phyloP scores from a whole-genome alignment of 2,329 filamentous ascomycete genomes.

The Clonostachys byssicola region DNA sequence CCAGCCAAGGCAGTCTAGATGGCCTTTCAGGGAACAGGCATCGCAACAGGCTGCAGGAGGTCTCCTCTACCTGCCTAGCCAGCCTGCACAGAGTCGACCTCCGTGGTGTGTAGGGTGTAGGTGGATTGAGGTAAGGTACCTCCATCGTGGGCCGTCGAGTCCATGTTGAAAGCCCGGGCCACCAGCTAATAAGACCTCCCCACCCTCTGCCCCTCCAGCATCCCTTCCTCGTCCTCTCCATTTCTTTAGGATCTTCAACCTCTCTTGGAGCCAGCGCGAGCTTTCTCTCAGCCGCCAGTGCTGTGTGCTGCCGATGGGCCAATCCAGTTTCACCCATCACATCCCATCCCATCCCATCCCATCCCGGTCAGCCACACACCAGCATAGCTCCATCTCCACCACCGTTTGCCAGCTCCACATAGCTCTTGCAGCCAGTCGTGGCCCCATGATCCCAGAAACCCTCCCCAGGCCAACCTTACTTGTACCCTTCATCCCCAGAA shows the following conservation, averaged over 20 bases:
- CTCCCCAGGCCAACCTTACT: background rate
- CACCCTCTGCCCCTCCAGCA: conserved; percentile 3
- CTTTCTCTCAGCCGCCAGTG: background rate
- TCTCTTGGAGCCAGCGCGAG: conserved; percentile 11
- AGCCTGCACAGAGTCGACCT: no score
- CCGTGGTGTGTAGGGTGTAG: no score
- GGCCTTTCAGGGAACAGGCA: no score
- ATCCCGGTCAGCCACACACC: background rate
- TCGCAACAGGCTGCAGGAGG: no score
- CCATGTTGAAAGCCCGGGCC: background rate
- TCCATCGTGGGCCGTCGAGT: no score
- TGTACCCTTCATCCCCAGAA: background rate
- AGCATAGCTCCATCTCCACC: background rate
- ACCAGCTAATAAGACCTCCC: conserved; percentile 3
- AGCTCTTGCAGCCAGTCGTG: background rate
- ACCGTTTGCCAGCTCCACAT: background rate
- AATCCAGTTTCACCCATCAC: background rate
- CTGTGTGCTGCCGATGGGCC: background rate
- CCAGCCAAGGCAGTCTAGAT: no score
- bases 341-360: conserved; percentile 8
- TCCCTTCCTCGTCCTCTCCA: conserved; percentile 2
- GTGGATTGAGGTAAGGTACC: no score
- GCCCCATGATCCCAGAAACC: background rate
- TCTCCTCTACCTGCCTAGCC: no score
- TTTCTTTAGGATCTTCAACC: conserved; percentile 9